Conservation (phyloP, 2,329 filamentous ascomycete species). For the Talaromyces sp. region DNA sequence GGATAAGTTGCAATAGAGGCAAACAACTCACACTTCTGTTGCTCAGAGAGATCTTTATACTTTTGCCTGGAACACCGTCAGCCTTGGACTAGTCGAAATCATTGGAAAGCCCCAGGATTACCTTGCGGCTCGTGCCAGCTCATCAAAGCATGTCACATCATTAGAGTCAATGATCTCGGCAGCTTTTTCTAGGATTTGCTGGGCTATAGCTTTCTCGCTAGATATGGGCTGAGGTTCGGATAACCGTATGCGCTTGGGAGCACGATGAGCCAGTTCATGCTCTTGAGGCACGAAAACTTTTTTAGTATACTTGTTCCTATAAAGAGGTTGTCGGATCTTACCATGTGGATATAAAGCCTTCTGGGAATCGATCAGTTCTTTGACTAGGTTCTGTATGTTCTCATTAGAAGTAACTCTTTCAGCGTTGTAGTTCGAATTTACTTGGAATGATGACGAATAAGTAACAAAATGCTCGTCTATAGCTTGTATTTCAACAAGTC, state of each 20-base stretch:
- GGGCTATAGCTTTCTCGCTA: slow-evolving; percentile 22
- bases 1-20: slow-evolving; percentile 55
- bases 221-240: slow-evolving; percentile 26
- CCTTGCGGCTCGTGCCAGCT: slow-evolving; percentile 4
- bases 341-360: slow-evolving; percentile 2
- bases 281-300: not conserved
- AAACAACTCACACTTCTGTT: slow-evolving; percentile 53
- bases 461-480: slow-evolving; percentile 20
- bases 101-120: not conserved
- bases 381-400: not conserved
- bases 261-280: slow-evolving; percentile 19
- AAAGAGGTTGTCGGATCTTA: not conserved
- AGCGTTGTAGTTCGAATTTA: slow-evolving; percentile 20
- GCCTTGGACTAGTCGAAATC: not conserved
- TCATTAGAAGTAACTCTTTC: not conserved
- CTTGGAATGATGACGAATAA: slow-evolving; percentile 33
- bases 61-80: slow-evolving; percentile 35
- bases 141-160: slow-evolving; percentile 17
- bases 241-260: slow-evolving; percentile 36
- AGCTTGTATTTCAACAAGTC: slow-evolving; percentile 25
- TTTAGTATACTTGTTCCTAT: not conserved
- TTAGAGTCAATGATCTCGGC: slow-evolving; percentile 36
- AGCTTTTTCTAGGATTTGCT: slow-evolving; percentile 33
- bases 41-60: slow-evolving; percentile 50
- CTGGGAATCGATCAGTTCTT: slow-evolving; percentile 2